These are phyloP conservation scores for Senna siamea DNA, from an alignment of 306 rosid species.

Conservation along the genomic window DNA sequence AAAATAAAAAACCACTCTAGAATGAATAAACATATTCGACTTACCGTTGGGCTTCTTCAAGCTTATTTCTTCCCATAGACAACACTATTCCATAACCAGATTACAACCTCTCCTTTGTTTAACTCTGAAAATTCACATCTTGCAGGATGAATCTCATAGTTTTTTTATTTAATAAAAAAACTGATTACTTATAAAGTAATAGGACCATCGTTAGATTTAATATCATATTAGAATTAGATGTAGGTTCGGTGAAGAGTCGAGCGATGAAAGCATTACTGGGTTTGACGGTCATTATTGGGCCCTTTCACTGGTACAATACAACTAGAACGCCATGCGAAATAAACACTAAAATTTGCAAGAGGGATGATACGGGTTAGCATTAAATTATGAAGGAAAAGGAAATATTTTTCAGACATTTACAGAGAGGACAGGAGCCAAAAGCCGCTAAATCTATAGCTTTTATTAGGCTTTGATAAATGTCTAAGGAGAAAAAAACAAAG, in stretches of 20 bases:
- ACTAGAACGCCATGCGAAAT: conserved; percentile 6
- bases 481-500: conserved; percentile 39
- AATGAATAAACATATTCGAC: background rate
- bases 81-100: background rate
- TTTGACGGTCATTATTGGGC: too few species aligned
- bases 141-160: background rate
- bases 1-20: too few species aligned
- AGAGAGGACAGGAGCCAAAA: conserved; percentile 47
- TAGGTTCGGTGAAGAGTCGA: background rate
- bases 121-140: background rate
- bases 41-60: background rate
- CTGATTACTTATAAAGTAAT: background rate
- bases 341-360: background rate
- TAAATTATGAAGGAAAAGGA: conserved; percentile 31
- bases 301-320: too few species aligned
- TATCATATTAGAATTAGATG: too few species aligned
- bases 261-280: too few species aligned
- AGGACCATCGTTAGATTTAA: background rate
- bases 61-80: background rate
- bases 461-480: conserved; percentile 55
- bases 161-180: background rate
- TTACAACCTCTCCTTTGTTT: background rate
- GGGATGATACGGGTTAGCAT: conserved; percentile 38
- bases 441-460: conserved; percentile 55
- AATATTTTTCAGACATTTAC: conserved; percentile 43